These are phyloP conservation scores for Ophiostoma quercus DNA, from an alignment of 2,329 filamentous ascomycete species.

Conservation along the genomic window DNA sequence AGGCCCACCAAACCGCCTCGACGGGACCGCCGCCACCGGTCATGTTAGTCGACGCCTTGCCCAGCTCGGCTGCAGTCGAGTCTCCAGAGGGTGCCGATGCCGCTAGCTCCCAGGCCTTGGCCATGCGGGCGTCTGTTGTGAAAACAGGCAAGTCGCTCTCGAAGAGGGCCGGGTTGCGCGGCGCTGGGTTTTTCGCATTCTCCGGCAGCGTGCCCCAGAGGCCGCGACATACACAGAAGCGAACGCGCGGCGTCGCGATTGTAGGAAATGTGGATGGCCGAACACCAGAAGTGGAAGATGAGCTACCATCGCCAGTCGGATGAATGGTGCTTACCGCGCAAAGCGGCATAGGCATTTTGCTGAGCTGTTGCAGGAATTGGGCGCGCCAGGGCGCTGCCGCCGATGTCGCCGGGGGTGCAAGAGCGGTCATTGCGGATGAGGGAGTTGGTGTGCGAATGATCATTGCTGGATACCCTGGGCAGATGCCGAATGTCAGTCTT, in stretches of 20 bases:
- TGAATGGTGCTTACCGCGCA: slow-evolving; percentile 51
- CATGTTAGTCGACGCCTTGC: not conserved
- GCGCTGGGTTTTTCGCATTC: slow-evolving; percentile 67
- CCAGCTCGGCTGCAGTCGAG: slow-evolving; percentile 38
- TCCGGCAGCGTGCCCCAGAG: slow-evolving; percentile 70
- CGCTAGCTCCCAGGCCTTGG: slow-evolving; percentile 70
- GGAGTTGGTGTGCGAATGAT: slow-evolving; percentile 21
- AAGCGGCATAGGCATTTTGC: slow-evolving; percentile 43
- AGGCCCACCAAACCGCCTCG: slow-evolving; percentile 83
- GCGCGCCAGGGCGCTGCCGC: slow-evolving; percentile 49
- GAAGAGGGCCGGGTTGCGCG: slow-evolving; percentile 62
- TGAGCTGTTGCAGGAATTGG: slow-evolving; percentile 48
- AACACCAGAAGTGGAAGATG: not conserved
- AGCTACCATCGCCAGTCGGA: slow-evolving; percentile 24
- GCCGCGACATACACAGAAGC: slow-evolving; percentile 80
- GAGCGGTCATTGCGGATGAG: slow-evolving; percentile 15
- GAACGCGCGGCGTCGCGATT: slow-evolving; percentile 53
- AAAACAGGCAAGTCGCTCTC: slow-evolving; percentile 75
- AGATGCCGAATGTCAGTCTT: not conserved
- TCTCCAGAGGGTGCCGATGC: slow-evolving; percentile 44
- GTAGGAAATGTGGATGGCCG: slow-evolving; percentile 26
- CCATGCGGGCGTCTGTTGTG: slow-evolving; percentile 84
- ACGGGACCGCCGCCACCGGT: slow-evolving; percentile 55
- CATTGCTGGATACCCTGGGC: slow-evolving; percentile 12
- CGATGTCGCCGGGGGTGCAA: slow-evolving; percentile 18